A percentile compares a stretch with the other conserved stretches of the same genome.
Conservation (phyloP, 2,329 filamentous ascomycete genomes). For the Hymenoscyphus scutula region DNA sequence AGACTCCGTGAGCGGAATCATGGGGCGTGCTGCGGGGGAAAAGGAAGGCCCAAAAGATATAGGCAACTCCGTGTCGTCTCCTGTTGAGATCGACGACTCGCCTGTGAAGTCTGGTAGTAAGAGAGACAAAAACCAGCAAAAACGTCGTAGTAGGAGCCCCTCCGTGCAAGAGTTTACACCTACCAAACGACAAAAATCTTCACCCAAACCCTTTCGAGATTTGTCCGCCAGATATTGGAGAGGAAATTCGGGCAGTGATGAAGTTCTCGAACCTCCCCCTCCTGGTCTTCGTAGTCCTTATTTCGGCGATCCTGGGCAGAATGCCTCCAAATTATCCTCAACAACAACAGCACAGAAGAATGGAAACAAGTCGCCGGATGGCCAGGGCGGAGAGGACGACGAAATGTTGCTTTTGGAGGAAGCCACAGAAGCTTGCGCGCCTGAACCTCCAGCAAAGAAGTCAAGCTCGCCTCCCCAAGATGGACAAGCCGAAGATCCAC, state of each 20-base stretch:
- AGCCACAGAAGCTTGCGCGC: not conserved
- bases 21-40: not conserved
- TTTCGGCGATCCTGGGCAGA: not conserved
- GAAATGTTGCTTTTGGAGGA: not conserved
- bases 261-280: not conserved
- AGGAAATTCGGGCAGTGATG: not conserved
- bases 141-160: not conserved
- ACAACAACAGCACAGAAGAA: not conserved
- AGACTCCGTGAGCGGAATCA: not conserved
- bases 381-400: not conserved
- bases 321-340: not conserved
- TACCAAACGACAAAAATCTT: not conserved
- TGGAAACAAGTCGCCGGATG: not conserved
- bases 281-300: not conserved
- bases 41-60: not conserved
- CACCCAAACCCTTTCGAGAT: not conserved
- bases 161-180: not conserved
- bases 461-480: not conserved
- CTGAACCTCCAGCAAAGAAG: not conserved
- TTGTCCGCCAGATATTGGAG: not conserved
- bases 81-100: conserved; percentile 16
- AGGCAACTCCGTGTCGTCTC: not conserved
- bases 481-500: not conserved
- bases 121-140: not conserved
- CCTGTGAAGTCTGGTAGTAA: not conserved